Evolutionary conservation across 768 basidiomycete species (phyloP).

Genomic region (Psilocybe cubensis): DNA sequence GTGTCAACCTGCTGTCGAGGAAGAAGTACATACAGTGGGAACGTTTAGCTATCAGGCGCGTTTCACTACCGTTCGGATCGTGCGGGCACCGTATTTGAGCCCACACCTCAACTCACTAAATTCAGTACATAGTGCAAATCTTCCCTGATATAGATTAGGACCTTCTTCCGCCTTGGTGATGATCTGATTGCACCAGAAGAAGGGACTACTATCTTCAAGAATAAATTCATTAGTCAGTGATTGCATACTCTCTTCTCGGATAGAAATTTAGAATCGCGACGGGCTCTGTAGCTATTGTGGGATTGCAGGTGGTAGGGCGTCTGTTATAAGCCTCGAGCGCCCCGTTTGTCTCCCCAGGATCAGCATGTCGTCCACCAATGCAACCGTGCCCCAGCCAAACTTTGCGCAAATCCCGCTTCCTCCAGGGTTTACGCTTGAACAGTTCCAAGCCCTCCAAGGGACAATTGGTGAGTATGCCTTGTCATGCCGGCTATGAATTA

Average conservation of each 20-base stretch:
- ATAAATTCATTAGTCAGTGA: too few species aligned
- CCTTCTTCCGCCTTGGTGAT: too few species aligned
- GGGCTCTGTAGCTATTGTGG: neutral
- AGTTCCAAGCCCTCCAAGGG: neutral
- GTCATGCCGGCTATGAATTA: neutral
- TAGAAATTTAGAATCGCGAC: too few species aligned
- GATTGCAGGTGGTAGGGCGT: neutral
- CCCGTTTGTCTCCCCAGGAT: neutral
- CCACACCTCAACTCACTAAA: too few species aligned
- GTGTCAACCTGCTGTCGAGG: neutral
- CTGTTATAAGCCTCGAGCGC: neutral
- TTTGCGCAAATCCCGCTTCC: neutral
- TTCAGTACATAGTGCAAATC: too few species aligned
- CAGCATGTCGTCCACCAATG: neutral
- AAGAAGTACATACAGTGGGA: neutral
- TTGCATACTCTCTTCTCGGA: too few species aligned
- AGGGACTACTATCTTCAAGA: too few species aligned
- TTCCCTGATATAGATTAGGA: too few species aligned
- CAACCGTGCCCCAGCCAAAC: neutral
- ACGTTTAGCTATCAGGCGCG: neutral
- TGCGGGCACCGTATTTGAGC: too few species aligned
- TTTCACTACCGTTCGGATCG: too few species aligned
- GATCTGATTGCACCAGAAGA: too few species aligned
- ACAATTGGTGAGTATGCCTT: neutral
- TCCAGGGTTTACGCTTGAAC: neutral